A percentile compares a stretch with the other conserved stretches of the same genome.
phyloP scores from a whole-genome alignment of 345 rosid species.

The Bruguiera sexangula region DNA sequence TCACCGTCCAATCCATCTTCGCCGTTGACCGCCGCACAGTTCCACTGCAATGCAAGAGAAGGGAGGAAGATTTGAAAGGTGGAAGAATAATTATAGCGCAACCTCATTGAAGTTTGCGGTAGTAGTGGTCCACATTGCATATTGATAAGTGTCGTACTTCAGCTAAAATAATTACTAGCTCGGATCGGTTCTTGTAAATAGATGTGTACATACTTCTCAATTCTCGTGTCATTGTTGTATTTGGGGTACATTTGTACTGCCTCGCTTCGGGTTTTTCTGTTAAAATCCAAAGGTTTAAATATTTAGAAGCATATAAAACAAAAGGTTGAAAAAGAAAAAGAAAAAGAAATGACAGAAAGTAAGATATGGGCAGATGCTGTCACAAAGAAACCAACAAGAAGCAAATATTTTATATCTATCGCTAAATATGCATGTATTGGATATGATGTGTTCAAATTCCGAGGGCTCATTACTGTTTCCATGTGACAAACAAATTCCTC shows the following conservation, averaged over 20 bases:
- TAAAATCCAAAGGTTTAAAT: neutral
- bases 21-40: conserved; percentile 37
- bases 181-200: neutral
- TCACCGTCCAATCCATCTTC: conserved; percentile 21
- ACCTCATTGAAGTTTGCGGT: neutral
- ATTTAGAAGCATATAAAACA: neutral
- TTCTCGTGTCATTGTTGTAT: neutral
- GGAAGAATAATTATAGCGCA: neutral
- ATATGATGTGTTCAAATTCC: too few species aligned
- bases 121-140: neutral
- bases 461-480: too few species aligned
- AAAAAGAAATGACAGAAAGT: neutral
- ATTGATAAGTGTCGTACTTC: too few species aligned
- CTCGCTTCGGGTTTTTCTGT: neutral
- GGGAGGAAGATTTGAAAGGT: too few species aligned
- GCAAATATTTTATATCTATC: neutral
- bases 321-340: neutral
- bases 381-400: neutral
- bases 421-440: neutral
- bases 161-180: too few species aligned
- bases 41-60: neutral
- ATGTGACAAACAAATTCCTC: too few species aligned
- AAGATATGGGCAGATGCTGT: neutral
- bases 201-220: neutral
- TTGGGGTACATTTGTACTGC: neutral